These are phyloP conservation scores for Withania somnifera DNA, from an alignment of 305 asterid species.

Conservation along the genomic window DNA sequence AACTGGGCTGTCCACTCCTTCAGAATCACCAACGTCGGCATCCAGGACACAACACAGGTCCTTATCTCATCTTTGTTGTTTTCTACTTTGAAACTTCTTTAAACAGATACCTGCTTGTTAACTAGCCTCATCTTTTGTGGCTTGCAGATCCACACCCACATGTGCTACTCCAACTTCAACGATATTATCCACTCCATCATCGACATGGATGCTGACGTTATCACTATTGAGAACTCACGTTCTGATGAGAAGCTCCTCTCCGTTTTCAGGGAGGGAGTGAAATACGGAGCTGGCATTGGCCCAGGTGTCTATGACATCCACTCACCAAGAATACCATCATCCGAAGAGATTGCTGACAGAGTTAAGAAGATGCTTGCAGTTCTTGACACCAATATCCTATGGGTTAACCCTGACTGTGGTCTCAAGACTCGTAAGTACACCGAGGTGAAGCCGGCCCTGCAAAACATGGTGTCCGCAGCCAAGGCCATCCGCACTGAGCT, in stretches of 20 bases:
- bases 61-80: background rate
- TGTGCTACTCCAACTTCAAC: slow-evolving; percentile 91
- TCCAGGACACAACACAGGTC: slow-evolving; percentile 65
- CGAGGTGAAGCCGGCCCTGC: slow-evolving; percentile 69
- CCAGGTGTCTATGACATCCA: slow-evolving; percentile 83
- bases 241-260: slow-evolving; percentile 79
- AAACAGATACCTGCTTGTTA: background rate
- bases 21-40: slow-evolving; percentile 63
- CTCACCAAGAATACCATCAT: slow-evolving; percentile 80
- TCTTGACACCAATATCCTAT: slow-evolving; percentile 61
- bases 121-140: background rate
- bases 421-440: slow-evolving; percentile 73
- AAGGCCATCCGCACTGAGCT: slow-evolving; percentile 52
- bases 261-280: slow-evolving; percentile 75
- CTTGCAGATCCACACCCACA: slow-evolving; percentile 81
- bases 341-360: slow-evolving; percentile 62
- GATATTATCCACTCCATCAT: slow-evolving; percentile 81
- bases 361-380: slow-evolving; percentile 86
- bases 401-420: slow-evolving; percentile 86
- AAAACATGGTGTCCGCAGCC: slow-evolving; percentile 62
- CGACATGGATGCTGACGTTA: slow-evolving; percentile 83
- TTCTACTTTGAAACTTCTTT: background rate
- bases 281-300: slow-evolving; percentile 75
- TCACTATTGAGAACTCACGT: slow-evolving; percentile 78
- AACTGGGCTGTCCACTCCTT: slow-evolving; percentile 83